Conservation (phyloP, 2,329 filamentous ascomycete genomes). For the Stemphylium beticola region DNA sequence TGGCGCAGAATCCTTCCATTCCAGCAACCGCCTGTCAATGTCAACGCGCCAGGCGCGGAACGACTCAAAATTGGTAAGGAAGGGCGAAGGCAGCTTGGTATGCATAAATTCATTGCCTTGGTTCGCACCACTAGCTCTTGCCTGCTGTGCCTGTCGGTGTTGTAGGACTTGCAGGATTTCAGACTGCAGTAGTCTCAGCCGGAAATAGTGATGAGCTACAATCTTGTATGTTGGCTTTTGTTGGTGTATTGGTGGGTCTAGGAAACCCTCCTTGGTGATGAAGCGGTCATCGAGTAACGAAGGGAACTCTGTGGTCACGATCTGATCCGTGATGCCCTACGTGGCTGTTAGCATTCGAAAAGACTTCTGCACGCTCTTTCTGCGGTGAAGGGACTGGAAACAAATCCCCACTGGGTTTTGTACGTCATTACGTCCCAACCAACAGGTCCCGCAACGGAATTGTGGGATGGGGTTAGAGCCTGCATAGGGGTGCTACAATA, state of each 20-base stretch:
- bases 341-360: constrained; percentile 12
- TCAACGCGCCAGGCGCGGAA: constrained; percentile 89
- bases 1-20: constrained; percentile 87
- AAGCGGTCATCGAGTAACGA: constrained; percentile 86
- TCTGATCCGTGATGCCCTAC: constrained; percentile 82
- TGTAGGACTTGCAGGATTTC: constrained; percentile 95
- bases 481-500: neutral
- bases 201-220: constrained; percentile 91
- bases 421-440: too few species aligned
- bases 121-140: constrained; percentile 70
- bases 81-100: constrained; percentile 80
- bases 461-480: neutral
- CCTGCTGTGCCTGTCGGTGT: constrained; percentile 85
- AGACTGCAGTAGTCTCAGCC: constrained; percentile 84
- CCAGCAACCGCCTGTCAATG: constrained; percentile 79
- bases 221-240: constrained; percentile 82
- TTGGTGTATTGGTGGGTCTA: constrained; percentile 63
- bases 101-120: constrained; percentile 75
- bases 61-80: constrained; percentile 80
- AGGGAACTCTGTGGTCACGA: constrained; percentile 94
- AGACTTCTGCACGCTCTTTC: neutral
- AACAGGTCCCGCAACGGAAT: too few species aligned
- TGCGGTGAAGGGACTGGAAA: too few species aligned
- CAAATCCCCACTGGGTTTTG: too few species aligned
- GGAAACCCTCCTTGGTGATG: constrained; percentile 80